Base-by-base conservation (phyloP, 306 rosid species). In the Hippophae tibetana region DNA sequence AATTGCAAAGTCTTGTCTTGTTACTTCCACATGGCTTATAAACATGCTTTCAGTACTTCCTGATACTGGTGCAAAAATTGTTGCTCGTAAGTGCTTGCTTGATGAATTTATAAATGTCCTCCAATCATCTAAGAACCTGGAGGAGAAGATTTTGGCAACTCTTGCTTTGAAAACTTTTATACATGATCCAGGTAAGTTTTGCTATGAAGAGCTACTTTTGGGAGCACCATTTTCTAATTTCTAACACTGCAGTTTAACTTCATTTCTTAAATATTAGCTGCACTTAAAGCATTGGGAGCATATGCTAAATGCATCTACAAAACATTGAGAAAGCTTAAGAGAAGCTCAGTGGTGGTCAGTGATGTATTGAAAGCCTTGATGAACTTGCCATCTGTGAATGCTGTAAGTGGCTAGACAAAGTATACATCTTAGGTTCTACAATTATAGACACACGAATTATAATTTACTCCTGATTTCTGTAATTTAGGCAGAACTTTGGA, bases 1-100 rank as follows among this genome's bases (percentile, higher is more conserved):
- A 68, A 74, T 73, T 70, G 84, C 83, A 42, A 87, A 81, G 64
- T 81, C 95, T 43, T 70, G 96, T 70, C 92, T 92, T 76, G 87
- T 85, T 40, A 74, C 83, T 58, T 86, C 86, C 69, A 78, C 98
- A 13, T 92, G 98, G 98, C 86, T 92, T 67, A 81, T 83, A 49
- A 70, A 81, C 78, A 92, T 87, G 96, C 86, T 87, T 69, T 81
- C 84, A 53, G 8, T 70, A 13, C 86, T 92, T 65, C 98, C 96
- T n/a, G 95, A 85, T 63, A 92, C 96, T 0, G 96, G 95, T 59
- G 70, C 79, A 25, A 78, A 65, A 66, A 80, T 63, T 45, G 74
- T 49, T 68, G 98, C 98, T 65, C 75, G 84, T 50, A 83, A 74
- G 70, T 77, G 76, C 79, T 84, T 92, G 83, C 84, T 92, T 45